phyloP scores from a whole-genome alignment of 331 rosid genomes.

The Dryas integrifolia region DNA sequence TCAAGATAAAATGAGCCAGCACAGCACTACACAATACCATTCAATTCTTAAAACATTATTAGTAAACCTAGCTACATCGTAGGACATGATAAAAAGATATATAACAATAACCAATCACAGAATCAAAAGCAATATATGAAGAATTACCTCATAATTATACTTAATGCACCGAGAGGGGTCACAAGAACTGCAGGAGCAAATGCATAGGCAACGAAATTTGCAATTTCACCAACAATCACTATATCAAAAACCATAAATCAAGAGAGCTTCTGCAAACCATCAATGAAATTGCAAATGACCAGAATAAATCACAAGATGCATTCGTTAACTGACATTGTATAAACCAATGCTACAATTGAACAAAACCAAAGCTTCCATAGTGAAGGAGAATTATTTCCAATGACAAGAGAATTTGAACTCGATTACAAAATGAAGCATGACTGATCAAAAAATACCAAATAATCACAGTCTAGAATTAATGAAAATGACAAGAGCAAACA shows the following conservation, averaged over 20 bases:
- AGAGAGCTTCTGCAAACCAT: slow-evolving; percentile 38
- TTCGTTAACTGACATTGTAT: slow-evolving; percentile 8
- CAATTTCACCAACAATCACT: slow-evolving; percentile 91
- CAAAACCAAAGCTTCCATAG: neutral
- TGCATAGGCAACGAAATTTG: slow-evolving; percentile 80
- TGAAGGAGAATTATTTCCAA: slow-evolving; percentile 4
- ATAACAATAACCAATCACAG: neutral
- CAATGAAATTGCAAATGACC: slow-evolving; percentile 30
- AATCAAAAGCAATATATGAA: slow-evolving; percentile 13
- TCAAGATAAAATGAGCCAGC: slow-evolving; percentile 76
- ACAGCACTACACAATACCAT: slow-evolving; percentile 54
- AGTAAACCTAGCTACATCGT: slow-evolving; percentile 11
- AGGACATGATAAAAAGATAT: slow-evolving; percentile 12
- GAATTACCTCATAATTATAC: slow-evolving; percentile 77
- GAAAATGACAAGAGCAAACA: neutral
- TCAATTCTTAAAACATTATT: slow-evolving; percentile 15
- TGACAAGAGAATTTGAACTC: neutral
- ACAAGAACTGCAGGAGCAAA: slow-evolving; percentile 92
- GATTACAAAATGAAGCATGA: neutral
- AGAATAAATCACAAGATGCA: slow-evolving; percentile 14
- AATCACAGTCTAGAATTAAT: neutral
- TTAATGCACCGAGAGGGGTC: slow-evolving; percentile 88
- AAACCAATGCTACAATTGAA: slow-evolving; percentile 2
- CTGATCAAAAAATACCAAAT: neutral
- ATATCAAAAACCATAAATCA: slow-evolving; percentile 42